Percentiles rank a stretch among this genome's conserved stretches.
Evolutionary conservation across 108 stramenopile species (phyloP).

Genomic region (Thalassiosira profunda): DNA sequence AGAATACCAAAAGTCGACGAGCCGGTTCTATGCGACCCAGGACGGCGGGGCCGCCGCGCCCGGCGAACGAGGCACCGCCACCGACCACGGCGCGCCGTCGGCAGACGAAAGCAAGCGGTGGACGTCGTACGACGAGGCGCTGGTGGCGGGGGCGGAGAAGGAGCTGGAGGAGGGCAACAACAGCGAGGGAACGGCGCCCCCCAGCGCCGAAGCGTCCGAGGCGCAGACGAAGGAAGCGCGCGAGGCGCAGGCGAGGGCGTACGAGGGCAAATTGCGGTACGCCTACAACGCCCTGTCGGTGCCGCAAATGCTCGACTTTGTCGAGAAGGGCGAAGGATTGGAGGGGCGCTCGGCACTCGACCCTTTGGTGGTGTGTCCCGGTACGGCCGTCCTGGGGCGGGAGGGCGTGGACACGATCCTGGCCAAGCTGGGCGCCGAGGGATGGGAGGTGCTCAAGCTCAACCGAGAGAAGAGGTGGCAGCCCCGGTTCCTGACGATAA

Average conservation of each 20-base stretch:
- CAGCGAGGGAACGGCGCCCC: no score
- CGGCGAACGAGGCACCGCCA: no score
- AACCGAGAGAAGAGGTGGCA: slow-evolving; percentile 87
- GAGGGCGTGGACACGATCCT: slow-evolving; percentile 59
- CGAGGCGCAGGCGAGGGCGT: slow-evolving; percentile 28
- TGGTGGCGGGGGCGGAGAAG: not conserved
- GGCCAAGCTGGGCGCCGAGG: slow-evolving; percentile 47
- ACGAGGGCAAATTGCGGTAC: slow-evolving; percentile 35
- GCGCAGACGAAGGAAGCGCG: no score
- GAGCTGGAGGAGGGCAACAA: no score
- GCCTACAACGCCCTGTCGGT: slow-evolving; percentile 45
- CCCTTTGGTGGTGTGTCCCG: slow-evolving; percentile 18
- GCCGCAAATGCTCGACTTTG: slow-evolving; percentile 18
- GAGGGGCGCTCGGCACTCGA: slow-evolving; percentile 6
- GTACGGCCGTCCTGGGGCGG: slow-evolving; percentile 9
- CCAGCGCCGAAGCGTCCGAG: no score
- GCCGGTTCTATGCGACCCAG: no score
- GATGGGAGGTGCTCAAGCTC: slow-evolving; percentile 80
- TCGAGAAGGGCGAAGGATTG: slow-evolving; percentile 26
- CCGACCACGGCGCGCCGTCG: no score
- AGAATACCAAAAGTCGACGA: not conserved
- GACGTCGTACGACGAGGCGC: no score
- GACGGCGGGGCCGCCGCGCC: no score
- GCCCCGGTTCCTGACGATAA: slow-evolving; percentile 70
- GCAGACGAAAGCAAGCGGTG: no score